Evolutionary conservation across 345 rosid species (phyloP), one percentile per base, ranked within the genome.

Genomic region (Chamaenerion angustifolium): DNA sequence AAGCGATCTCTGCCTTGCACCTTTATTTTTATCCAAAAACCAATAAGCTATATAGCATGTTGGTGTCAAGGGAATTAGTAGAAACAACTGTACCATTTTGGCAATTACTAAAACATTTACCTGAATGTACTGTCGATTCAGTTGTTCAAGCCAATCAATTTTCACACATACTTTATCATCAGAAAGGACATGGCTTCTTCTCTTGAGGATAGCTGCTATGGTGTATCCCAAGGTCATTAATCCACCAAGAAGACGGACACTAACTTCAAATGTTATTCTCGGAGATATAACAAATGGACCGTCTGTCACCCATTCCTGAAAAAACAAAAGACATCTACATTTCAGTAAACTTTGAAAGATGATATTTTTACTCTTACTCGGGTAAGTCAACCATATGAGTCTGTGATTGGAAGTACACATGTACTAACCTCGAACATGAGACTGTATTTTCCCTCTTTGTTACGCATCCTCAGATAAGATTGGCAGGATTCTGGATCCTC

Each of bases 221-320:
- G 97, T 93, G 68, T 93, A 93, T 60, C 95, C 99, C 67, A 93
- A 58, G 43, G 99, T 92, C 99, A 93, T 93, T 49, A 93, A 78
- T 60, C 99, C 97, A 66, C 99, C 96, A 51, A 93, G 99, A 59
- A 93, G 94, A 49, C 96, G 94, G 51, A 93, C 99, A 40, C 88
- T 80, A 45, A 88, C 99, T 82, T 85, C 96, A 71, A 93, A 93
- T 12, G 94, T 88, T 63, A 93, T 93, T 71, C 99, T 81, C 48
- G 99, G 99, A 40, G 99, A 93, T 69, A 93, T 93, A 41, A 93
- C 95, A 71, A 93, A 93, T 41, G 96, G 99, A 63, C n/a, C 61
- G 74, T 93, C 99, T 0, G 83, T 85, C 68, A 85, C 94, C 92
- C 86, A 81, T 75, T 93, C 99, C 99, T 93, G 73, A 58, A 65